Conservation (phyloP, 768 basidiomycete genomes). For the Naematelia encephala region DNA sequence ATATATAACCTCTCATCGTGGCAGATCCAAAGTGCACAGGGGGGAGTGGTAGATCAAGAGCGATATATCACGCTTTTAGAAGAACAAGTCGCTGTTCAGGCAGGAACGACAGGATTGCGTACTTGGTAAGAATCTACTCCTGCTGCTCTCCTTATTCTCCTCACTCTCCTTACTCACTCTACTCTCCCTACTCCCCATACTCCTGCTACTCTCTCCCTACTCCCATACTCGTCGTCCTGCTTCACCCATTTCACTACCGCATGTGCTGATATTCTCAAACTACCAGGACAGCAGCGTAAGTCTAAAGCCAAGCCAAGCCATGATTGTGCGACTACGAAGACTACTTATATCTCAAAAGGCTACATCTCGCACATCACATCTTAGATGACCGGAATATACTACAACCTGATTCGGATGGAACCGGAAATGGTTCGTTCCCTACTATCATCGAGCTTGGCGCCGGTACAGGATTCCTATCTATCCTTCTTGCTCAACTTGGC, state of each 20-base stretch:
- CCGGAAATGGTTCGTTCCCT: constrained; percentile 3
- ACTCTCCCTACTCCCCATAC: no score
- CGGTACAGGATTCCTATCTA: constrained; percentile 47
- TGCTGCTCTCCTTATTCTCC: no score
- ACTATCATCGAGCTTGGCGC: constrained; percentile 43
- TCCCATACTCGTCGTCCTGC: no score
- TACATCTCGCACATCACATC: constrained; percentile 41
- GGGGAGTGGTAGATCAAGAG: constrained; percentile 9
- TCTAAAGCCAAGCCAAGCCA: background rate
- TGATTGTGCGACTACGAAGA: no score
- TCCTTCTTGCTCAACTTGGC: constrained; percentile 37
- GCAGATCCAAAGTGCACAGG: background rate
- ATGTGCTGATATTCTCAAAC: background rate
- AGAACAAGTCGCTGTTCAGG: constrained; percentile 46
- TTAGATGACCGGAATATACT: constrained; percentile 11
- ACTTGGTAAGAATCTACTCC: constrained; percentile 35
- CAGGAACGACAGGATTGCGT: constrained; percentile 47
- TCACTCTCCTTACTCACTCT: no score
- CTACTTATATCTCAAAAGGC: constrained; percentile 10
- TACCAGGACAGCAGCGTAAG: constrained; percentile 33
- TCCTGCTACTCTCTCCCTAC: no score
- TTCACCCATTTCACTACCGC: no score
- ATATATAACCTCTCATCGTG: constrained; percentile 31
- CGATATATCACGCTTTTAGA: constrained; percentile 43
- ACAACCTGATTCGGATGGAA: background rate